These are phyloP conservation scores for Kwoniella pini DNA, from an alignment of 768 basidiomycete species.

Conservation along the genomic window DNA sequence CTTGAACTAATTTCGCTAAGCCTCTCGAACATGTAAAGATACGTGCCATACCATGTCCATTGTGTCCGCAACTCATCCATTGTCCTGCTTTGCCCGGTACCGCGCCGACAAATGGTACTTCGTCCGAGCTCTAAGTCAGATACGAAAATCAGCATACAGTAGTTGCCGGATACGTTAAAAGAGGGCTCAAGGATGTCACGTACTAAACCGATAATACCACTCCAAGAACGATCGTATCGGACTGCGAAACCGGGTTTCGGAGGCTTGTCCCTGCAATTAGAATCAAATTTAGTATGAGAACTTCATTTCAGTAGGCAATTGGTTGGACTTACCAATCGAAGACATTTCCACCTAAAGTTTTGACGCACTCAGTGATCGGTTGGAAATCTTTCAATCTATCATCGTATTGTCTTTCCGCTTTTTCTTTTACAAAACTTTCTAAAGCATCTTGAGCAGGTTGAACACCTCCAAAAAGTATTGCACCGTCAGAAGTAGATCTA, in stretches of 20 bases:
- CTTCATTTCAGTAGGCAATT: no score
- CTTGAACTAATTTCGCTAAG: slow-evolving; percentile 28
- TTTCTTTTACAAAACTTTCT: slow-evolving; percentile 19
- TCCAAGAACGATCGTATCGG: slow-evolving; percentile 42
- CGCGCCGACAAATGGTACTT: slow-evolving; percentile 37
- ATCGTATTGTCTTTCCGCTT: slow-evolving; percentile 13
- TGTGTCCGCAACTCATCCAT: slow-evolving; percentile 40
- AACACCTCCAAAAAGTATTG: slow-evolving; percentile 24
- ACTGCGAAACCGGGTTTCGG: neutral
- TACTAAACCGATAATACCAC: slow-evolving; percentile 46
- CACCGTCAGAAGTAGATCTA: slow-evolving; percentile 14
- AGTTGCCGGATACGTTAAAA: no score
- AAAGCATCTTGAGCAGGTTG: slow-evolving; percentile 20
- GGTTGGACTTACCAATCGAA: slow-evolving; percentile 47
- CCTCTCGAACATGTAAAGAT: slow-evolving; percentile 42
- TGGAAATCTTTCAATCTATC: slow-evolving; percentile 32
- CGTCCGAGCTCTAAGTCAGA: slow-evolving; percentile 41
- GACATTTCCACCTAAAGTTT: slow-evolving; percentile 28
- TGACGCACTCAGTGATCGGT: slow-evolving; percentile 41
- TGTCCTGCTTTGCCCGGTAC: slow-evolving; percentile 43
- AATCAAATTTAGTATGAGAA: neutral
- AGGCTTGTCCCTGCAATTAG: neutral
- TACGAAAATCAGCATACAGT: neutral
- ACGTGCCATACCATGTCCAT: slow-evolving; percentile 38
- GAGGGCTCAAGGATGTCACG: no score